Evolutionary conservation across 2,329 filamentous ascomycete genomes (phyloP), one percentile per base, ranked within the genome.

Genomic region (Cordyceps cateniannulata): DNA sequence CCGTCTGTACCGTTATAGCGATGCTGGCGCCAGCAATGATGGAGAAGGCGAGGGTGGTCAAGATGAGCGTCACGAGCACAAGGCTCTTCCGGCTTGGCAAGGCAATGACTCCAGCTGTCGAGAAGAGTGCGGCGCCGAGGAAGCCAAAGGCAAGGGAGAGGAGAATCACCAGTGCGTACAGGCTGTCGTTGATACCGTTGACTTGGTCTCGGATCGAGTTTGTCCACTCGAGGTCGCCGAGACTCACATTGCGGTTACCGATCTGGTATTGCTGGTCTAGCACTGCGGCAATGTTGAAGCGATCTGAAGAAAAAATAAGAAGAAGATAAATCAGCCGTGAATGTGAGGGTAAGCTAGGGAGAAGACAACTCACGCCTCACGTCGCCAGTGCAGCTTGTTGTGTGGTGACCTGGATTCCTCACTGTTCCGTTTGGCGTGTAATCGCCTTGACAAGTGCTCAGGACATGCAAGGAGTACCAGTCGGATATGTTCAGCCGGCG

Each of bases 401-500:
- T 69, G 62, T 79, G 79, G 62, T 75, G 73, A 62, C 71, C 72
- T 16, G 73, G 69, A 27, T 67, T 66, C 3, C 69, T 65, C 9
- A 60, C 69, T 3, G 77, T 78, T 1, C 73, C 71, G 58, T 80
- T 79, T 32, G 77, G 77, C 45, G 72, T 71, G 63, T 75, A 82
- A 64, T 73, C 65, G 51, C 79, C 79, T 66, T 80, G 70, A 67
- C 79, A 82, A 4, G 72, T 68, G 44, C 74, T 72, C 76, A 79
- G 77, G 65, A 82, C 65, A 64, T 82, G 79, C 32, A 82, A 63
- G 18, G 78, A 81, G 65, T 81, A 82, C 79, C 79, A 82, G 62
- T 81, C 72, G 1, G 75, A 73, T 60, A 82, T 75, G 25, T 79
- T 78, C 29, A 81, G 69, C n/a, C 73, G 70, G 14, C 74, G 70